A percentile compares a stretch with the other conserved stretches of the same genome.
Conservation (phyloP, 1,139 yeast species). For the Petasospora rhodanensis region DNA sequence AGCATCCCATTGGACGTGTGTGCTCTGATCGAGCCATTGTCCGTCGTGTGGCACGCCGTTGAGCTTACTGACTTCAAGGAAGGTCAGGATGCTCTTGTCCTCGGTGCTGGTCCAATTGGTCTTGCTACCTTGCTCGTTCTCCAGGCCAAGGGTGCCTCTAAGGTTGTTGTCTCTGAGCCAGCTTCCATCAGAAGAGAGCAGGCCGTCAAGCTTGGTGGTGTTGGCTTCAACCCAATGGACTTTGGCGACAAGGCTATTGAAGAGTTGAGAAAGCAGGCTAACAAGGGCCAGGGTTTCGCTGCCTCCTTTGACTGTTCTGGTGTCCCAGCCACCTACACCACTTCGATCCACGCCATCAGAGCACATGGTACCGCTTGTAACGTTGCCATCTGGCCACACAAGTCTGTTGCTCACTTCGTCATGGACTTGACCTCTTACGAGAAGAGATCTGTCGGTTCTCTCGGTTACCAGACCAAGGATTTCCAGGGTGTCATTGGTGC, state of each 20-base stretch:
- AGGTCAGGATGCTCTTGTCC: slow-evolving; percentile 47
- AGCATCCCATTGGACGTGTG: slow-evolving; percentile 47
- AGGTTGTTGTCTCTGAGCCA: slow-evolving; percentile 58
- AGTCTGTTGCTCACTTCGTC: slow-evolving; percentile 42
- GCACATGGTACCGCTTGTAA: slow-evolving; percentile 63
- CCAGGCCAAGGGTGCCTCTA: slow-evolving; percentile 49
- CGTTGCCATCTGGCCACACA: slow-evolving; percentile 57
- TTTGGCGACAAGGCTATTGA: slow-evolving; percentile 33
- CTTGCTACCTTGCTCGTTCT: slow-evolving; percentile 51
- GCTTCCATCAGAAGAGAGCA: slow-evolving; percentile 49
- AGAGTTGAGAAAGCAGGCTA: slow-evolving; percentile 36
- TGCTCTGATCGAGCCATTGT: slow-evolving; percentile 51
- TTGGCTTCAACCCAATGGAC: slow-evolving; percentile 43
- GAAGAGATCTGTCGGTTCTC: slow-evolving; percentile 44
- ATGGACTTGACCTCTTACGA: slow-evolving; percentile 46
- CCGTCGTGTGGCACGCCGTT: slow-evolving; percentile 60
- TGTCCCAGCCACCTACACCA: slow-evolving; percentile 46
- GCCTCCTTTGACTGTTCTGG: slow-evolving; percentile 63
- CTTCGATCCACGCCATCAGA: slow-evolving; percentile 47
- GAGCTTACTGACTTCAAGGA: slow-evolving; percentile 38
- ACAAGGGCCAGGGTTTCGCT: slow-evolving; percentile 50
- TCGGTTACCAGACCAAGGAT: slow-evolving; percentile 46
- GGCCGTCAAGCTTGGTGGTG: slow-evolving; percentile 48
- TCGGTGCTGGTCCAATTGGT: slow-evolving; percentile 66
- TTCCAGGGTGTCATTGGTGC: slow-evolving; percentile 48